These are phyloP conservation scores for Cercospora sp. DNA, from an alignment of 2,329 filamentous ascomycete genomes.

Conservation along the genomic window DNA sequence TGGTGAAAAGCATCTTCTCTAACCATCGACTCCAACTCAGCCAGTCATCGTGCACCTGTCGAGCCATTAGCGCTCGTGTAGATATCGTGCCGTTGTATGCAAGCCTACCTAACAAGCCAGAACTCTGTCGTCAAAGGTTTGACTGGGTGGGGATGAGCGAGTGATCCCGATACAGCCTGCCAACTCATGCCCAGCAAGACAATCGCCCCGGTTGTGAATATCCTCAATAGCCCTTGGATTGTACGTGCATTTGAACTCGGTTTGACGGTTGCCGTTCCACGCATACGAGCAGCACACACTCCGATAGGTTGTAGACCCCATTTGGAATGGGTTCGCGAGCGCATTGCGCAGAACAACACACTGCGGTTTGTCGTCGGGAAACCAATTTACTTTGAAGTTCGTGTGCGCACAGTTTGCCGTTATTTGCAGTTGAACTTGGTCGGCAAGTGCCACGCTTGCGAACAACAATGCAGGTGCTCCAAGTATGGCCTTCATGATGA, in stretches of 20 bases:
- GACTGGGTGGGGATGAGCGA: background rate
- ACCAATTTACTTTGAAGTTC: background rate
- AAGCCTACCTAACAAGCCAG: background rate
- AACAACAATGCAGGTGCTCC: background rate
- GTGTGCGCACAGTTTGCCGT: background rate
- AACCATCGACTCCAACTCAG: background rate
- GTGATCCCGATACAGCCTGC: background rate
- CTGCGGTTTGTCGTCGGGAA: background rate
- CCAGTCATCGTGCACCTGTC: background rate
- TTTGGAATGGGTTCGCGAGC: background rate
- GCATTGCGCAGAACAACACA: background rate
- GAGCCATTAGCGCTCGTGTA: background rate
- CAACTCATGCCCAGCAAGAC: background rate
- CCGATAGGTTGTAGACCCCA: background rate
- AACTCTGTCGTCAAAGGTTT: background rate
- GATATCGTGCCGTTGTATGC: background rate
- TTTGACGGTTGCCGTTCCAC: background rate
- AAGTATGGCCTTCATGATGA: background rate
- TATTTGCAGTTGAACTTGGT: background rate
- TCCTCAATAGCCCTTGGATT: background rate
- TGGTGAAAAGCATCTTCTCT: background rate
- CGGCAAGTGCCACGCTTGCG: background rate
- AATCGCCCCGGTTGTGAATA: background rate
- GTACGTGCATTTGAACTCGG: background rate
- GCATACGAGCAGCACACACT: background rate